Conservation (phyloP, 345 rosid species). For the Eucalyptus erythrocorys region DNA sequence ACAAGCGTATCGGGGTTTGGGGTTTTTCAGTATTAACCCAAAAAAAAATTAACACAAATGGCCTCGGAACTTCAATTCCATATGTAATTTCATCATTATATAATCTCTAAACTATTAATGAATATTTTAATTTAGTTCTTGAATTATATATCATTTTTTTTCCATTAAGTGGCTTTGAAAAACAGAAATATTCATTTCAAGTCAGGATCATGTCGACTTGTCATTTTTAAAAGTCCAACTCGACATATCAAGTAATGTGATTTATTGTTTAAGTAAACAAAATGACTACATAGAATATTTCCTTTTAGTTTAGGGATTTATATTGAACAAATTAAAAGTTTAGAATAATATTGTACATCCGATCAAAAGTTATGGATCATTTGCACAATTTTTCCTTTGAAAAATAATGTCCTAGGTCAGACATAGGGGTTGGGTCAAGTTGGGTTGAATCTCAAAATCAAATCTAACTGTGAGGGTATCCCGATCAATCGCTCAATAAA, state of each 20-base stretch:
- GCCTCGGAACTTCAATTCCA: rapidly evolving
- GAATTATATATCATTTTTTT: not conserved
- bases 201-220: rapidly evolving
- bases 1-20: no score
- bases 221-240: not conserved
- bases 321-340: not conserved
- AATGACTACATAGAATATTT: rapidly evolving
- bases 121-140: not conserved
- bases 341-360: no score
- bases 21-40: no score
- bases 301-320: rapidly evolving
- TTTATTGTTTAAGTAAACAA: not conserved
- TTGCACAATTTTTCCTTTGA: not conserved
- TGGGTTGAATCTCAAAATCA: rapidly evolving
- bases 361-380: not conserved
- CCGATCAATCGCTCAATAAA: not conserved
- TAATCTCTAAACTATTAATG: not conserved
- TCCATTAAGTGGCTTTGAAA: no score
- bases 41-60: not conserved
- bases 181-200: rapidly evolving
- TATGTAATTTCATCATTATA: not conserved
- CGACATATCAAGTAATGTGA: not conserved
- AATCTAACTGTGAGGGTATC: rapidly evolving
- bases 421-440: not conserved
- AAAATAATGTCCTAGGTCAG: not conserved